Base-by-base conservation (phyloP, 2,329 filamentous ascomycete species). In the Neonectria punicea region DNA sequence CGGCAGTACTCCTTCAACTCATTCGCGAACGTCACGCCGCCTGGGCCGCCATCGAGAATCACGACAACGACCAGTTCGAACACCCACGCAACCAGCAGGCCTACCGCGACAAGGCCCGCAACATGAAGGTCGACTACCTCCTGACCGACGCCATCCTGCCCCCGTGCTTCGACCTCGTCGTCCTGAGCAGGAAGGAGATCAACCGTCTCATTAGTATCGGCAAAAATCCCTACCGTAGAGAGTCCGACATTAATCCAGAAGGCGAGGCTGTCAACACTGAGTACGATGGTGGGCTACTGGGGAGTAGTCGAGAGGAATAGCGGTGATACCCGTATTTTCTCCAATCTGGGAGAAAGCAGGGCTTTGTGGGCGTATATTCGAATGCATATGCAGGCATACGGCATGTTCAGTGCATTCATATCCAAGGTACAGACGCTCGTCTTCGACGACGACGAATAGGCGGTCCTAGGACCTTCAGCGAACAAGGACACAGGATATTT, bases 71-170 rank as follows among this genome's bases (percentile, higher is more conserved):
- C 18, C 62, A 61, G 2, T 87, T 87, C 58, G 78, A 84, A 47
- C 68, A 76, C 16, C 73, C 73, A 2, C 84, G 86, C 54, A 82
- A 84, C 69, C 86, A 88, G 76, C 86, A 88, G 74, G 83, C 85
- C 5, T 81, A 86, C 61, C 85, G 86, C 7, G 86, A 89, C 79
- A 86, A 85, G 75, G 86, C 86, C n/a, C 83, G 86, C 54, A 83
- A 86, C 61, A 68, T 87, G 59, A 89, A 89, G 77, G 83, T 86
- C 39, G 81, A 84, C 34, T 80, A 84, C 50, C 77, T 89, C 16
- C 79, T 82, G 55, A 74, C 76, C 2, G 84, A 87, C 70, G 65
- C 63, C 2, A 41, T 77, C 10, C 75, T 89, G 4, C 85, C 85
- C 2, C 74, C 76, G 0, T 78, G 80, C 5, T 89, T 88, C 63